Percentiles rank a stretch among this genome's conserved stretches.
phyloP scores from a whole-genome alignment of 352 stramenopile species.

The Lagenidium sp. region DNA sequence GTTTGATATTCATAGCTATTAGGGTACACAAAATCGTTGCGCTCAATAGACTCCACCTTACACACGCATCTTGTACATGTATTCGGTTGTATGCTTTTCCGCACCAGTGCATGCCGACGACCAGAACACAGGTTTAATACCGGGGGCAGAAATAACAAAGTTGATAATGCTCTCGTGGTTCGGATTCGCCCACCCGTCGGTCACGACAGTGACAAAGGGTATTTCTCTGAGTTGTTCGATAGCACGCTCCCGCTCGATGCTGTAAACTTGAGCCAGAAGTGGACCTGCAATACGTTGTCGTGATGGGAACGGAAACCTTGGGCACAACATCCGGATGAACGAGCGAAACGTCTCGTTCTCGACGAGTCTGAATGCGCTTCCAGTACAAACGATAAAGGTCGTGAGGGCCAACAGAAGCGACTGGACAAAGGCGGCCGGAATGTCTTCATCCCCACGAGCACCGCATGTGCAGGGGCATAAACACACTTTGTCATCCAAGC shows the following conservation, averaged over 20 bases:
- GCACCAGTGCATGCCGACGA: not conserved
- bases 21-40: too few relatives aligned
- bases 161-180: slow-evolving; percentile 1
- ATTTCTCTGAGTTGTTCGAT: not conserved
- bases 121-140: not conserved
- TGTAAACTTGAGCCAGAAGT: not conserved
- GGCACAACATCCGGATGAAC: not conserved
- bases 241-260: not conserved
- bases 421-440: not conserved
- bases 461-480: not conserved
- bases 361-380: not conserved
- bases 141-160: not conserved
- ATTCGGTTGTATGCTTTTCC: not conserved
- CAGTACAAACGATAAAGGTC: not conserved
- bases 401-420: not conserved
- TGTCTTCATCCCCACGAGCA: not conserved
- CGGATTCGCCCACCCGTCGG: not conserved
- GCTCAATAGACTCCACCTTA: too few relatives aligned
- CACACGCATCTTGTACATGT: too few relatives aligned
- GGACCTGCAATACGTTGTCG: not conserved
- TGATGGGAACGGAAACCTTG: slow-evolving; percentile 1
- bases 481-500: not conserved
- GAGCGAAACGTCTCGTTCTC: not conserved
- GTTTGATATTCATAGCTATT: too few relatives aligned
- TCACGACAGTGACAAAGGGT: slow-evolving; percentile 1